Percentiles rank a stretch among this genome's conserved stretches.
Conservation (phyloP, 1,284 basidiomycete species). For the Malassezia cuniculi region DNA sequence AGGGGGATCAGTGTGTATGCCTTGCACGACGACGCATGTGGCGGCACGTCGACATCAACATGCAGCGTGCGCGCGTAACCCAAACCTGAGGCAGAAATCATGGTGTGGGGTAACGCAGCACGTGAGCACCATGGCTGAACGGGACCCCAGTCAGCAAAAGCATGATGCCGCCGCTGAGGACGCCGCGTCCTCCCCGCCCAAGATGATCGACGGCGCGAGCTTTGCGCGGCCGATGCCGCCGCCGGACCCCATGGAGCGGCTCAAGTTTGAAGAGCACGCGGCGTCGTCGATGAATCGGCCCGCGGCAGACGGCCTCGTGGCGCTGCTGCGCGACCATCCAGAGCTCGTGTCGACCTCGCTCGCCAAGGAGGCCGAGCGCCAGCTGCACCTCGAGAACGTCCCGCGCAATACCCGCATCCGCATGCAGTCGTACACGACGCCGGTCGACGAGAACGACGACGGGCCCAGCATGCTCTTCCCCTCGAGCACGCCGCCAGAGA, state of each 20-base stretch:
- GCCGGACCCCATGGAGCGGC: constrained; percentile 4
- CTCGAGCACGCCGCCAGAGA: too few species aligned
- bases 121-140: too few species aligned
- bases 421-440: neutral
- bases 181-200: too few species aligned
- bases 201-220: too few species aligned
- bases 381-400: neutral
- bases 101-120: too few species aligned
- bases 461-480: constrained; percentile 9
- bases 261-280: constrained; percentile 6
- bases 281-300: constrained; percentile 2
- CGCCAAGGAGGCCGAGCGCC: constrained; percentile 27
- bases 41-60: too few species aligned
- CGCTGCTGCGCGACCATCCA: constrained; percentile 40
- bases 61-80: too few species aligned
- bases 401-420: neutral
- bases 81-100: too few species aligned
- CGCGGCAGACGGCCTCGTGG: constrained; percentile 33
- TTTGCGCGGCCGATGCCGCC: constrained; percentile 6
- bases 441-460: constrained; percentile 5
- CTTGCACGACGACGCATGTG: too few species aligned
- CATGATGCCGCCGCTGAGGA: too few species aligned
- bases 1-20: constrained; percentile 1
- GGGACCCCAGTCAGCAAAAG: too few species aligned
- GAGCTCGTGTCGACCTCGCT: constrained; percentile 37